Conservation (phyloP, 2,329 filamentous ascomycete species). For the Myotisia sp. region DNA sequence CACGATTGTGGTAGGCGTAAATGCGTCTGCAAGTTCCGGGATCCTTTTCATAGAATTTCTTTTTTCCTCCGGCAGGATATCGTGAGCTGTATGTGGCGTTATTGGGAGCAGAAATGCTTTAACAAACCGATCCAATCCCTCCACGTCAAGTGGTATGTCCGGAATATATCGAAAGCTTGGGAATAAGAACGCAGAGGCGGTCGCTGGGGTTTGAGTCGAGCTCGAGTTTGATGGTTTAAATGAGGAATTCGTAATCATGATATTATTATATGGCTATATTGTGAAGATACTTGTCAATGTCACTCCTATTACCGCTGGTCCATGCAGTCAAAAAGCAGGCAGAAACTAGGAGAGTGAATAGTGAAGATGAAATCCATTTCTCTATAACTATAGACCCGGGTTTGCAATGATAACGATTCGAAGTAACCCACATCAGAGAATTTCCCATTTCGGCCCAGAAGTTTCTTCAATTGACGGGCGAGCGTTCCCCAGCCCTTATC, state of each 20-base stretch:
- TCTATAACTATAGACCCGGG: neutral
- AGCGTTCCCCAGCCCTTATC: constrained; percentile 32
- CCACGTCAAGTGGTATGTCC: constrained; percentile 49
- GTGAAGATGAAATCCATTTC: neutral
- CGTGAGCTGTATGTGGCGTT: constrained; percentile 22
- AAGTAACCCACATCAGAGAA: constrained; percentile 49
- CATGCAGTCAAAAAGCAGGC: constrained; percentile 6
- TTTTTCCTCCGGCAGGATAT: constrained; percentile 19
- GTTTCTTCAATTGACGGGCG: constrained; percentile 53
- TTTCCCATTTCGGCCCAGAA: constrained; percentile 51
- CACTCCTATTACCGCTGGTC: too few species aligned
- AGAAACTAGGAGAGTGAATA: too few species aligned
- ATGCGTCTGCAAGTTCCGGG: constrained; percentile 33
- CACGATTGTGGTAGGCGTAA: constrained; percentile 51
- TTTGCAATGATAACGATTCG: neutral
- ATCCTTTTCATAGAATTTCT: constrained; percentile 31
- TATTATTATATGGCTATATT: constrained; percentile 68
- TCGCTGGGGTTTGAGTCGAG: constrained; percentile 10
- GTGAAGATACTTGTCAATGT: too few species aligned
- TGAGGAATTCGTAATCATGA: constrained; percentile 63
- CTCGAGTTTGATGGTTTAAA: constrained; percentile 41
- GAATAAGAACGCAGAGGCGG: constrained; percentile 56
- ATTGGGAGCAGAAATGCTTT: constrained; percentile 28
- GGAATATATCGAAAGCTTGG: constrained; percentile 73
- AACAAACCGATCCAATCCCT: constrained; percentile 37